Conservation (phyloP, 768 basidiomycete species). For the Psilocybe azurescens region DNA sequence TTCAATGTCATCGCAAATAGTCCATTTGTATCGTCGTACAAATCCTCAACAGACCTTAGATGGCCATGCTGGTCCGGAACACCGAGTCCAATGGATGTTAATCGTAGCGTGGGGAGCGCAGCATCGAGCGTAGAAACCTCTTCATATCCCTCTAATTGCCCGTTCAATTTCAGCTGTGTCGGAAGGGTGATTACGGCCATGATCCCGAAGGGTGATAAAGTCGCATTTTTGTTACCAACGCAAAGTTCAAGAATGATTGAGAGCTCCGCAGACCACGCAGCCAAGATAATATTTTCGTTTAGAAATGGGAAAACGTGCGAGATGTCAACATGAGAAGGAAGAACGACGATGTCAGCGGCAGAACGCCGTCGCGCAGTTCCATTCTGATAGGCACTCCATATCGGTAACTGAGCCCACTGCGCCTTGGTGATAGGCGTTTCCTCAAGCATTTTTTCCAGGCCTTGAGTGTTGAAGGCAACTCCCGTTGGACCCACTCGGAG, state of each 20-base stretch:
- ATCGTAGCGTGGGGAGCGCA: neutral
- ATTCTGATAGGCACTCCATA: constrained; percentile 11
- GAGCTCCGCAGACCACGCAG: neutral
- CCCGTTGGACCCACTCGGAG: neutral
- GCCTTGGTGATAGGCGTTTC: neutral
- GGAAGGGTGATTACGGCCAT: constrained; percentile 3
- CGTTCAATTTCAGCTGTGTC: neutral
- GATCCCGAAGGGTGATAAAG: neutral
- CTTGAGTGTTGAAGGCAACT: neutral
- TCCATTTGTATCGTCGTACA: constrained; percentile 14
- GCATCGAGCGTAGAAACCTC: neutral
- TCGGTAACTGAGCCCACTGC: neutral
- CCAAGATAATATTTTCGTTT: neutral
- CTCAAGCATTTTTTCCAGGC: neutral
- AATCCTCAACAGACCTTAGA: constrained; percentile 3
- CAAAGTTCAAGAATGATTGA: neutral
- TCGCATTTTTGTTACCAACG: no score
- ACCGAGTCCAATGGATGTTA: neutral
- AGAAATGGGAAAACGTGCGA: constrained; percentile 7
- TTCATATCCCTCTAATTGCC: neutral
- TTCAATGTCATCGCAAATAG: constrained; percentile 13
- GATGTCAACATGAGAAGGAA: constrained; percentile 6
- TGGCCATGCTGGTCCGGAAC: constrained; percentile 13
- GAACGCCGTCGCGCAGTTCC: neutral
- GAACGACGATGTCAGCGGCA: constrained; percentile 1